Percentiles rank a stretch among this genome's conserved stretches.
Conservation (phyloP, 176 grass and related monocot genomes). For the Chrysopogon serrulatus region DNA sequence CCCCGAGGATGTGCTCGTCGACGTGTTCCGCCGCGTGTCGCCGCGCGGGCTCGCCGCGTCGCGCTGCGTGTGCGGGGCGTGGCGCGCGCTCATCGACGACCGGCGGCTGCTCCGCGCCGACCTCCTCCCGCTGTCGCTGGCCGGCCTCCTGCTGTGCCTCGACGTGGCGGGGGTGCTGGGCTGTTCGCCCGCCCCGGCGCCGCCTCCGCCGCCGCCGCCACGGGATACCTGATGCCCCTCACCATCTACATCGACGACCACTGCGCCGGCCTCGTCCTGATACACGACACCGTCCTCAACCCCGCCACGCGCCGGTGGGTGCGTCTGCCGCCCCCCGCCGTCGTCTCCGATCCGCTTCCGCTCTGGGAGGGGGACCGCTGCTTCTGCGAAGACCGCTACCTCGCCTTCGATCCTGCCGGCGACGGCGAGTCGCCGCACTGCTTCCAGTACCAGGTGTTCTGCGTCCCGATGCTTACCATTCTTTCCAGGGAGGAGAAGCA, state of each 20-base stretch:
- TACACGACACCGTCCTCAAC: not conserved
- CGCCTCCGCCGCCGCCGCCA: not conserved
- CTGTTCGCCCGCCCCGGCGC: not conserved
- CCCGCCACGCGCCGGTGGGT: not conserved
- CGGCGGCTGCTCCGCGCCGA: not conserved
- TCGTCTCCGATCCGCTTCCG: too few relatives aligned
- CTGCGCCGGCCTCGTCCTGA: not conserved
- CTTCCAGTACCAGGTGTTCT: not conserved
- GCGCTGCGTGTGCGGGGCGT: not conserved
- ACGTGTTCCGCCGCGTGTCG: not conserved
- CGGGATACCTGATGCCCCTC: not conserved
- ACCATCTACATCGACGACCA: not conserved
- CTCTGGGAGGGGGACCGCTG: not conserved
- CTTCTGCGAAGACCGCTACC: not conserved
- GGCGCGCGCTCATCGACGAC: not conserved
- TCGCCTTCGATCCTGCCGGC: not conserved
- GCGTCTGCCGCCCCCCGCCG: not conserved
- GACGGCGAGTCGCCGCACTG: too few relatives aligned
- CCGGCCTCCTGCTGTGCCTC: not conserved
- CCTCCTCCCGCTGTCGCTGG: not conserved
- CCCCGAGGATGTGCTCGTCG: not conserved
- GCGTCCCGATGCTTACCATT: not conserved
- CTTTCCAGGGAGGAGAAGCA: too few relatives aligned
- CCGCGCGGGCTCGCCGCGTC: not conserved
- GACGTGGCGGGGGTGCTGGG: not conserved